These are phyloP conservation scores for Leccinum boreale DNA, from an alignment of 768 basidiomycete genomes.

Conservation along the genomic window DNA sequence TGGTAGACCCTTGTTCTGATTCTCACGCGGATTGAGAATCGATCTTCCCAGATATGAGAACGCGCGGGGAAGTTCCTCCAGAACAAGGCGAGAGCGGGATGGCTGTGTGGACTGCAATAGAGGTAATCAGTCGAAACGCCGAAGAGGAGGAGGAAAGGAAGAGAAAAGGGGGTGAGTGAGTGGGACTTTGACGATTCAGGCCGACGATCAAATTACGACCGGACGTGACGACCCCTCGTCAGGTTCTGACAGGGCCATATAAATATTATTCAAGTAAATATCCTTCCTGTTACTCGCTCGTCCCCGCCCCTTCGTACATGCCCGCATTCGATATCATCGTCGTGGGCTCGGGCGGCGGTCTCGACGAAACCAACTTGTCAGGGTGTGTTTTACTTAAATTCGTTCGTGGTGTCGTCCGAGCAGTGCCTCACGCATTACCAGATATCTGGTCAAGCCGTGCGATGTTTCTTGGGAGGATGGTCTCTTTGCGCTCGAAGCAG, in stretches of 20 bases:
- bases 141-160: background rate
- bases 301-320: slow-evolving; percentile 26
- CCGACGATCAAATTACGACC: background rate
- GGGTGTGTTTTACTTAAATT: slow-evolving; percentile 50
- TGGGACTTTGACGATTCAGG: background rate
- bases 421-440: slow-evolving; percentile 31
- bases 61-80: background rate
- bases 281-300: background rate
- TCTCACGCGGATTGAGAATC: slow-evolving; percentile 15
- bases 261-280: background rate
- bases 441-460: slow-evolving; percentile 84
- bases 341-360: slow-evolving; percentile 86
- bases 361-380: slow-evolving; percentile 84
- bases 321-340: slow-evolving; percentile 69
- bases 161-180: background rate
- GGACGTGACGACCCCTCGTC: background rate
- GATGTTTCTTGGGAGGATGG: slow-evolving; percentile 73
- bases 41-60: slow-evolving; percentile 17
- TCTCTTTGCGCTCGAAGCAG: slow-evolving; percentile 83
- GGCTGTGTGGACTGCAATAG: background rate
- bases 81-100: background rate
- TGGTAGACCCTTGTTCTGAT: background rate
- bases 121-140: background rate
- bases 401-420: background rate
- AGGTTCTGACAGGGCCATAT: background rate